These are phyloP conservation scores for Suillus fuscotomentosus DNA, from an alignment of 768 basidiomycete species.

Conservation along the genomic window DNA sequence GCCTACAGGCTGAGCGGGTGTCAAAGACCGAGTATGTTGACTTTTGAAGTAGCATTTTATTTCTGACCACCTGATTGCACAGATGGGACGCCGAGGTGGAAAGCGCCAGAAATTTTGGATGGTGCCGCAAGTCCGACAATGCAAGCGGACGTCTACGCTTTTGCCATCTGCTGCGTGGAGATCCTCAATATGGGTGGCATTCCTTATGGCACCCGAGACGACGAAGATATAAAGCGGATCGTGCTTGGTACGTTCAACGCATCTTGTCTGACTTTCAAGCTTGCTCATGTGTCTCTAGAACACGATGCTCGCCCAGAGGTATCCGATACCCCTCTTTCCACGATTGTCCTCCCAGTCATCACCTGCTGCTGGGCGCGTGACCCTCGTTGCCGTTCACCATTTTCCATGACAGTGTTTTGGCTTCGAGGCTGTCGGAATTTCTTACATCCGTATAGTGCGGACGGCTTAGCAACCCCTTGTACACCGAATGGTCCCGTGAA, in stretches of 20 bases:
- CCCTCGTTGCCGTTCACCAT: slow-evolving; percentile 51
- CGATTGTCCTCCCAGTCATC: slow-evolving; percentile 42
- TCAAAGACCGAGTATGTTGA: slow-evolving; percentile 42
- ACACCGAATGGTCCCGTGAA: background rate
- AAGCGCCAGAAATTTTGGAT: slow-evolving; percentile 63
- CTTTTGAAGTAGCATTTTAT: background rate
- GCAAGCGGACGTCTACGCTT: slow-evolving; percentile 68
- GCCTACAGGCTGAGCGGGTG: slow-evolving; percentile 59
- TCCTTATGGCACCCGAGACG: slow-evolving; percentile 54
- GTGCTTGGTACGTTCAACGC: slow-evolving; percentile 44
- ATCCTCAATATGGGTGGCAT: slow-evolving; percentile 60
- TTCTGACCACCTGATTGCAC: background rate
- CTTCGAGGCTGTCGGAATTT: background rate
- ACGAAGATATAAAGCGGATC: slow-evolving; percentile 48
- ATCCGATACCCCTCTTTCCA: slow-evolving; percentile 36
- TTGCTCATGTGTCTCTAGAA: slow-evolving; percentile 32
- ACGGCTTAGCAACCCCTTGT: background rate
- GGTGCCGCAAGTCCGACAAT: slow-evolving; percentile 48
- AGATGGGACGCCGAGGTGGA: slow-evolving; percentile 73
- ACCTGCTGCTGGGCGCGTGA: slow-evolving; percentile 55
- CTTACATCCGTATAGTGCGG: background rate
- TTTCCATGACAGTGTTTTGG: slow-evolving; percentile 25
- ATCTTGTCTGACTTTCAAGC: slow-evolving; percentile 16
- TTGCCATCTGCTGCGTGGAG: slow-evolving; percentile 63
- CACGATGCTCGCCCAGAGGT: slow-evolving; percentile 52